phyloP scores from a whole-genome alignment of 106 monocot genomes.

The Alisma plantagoaquatica region DNA sequence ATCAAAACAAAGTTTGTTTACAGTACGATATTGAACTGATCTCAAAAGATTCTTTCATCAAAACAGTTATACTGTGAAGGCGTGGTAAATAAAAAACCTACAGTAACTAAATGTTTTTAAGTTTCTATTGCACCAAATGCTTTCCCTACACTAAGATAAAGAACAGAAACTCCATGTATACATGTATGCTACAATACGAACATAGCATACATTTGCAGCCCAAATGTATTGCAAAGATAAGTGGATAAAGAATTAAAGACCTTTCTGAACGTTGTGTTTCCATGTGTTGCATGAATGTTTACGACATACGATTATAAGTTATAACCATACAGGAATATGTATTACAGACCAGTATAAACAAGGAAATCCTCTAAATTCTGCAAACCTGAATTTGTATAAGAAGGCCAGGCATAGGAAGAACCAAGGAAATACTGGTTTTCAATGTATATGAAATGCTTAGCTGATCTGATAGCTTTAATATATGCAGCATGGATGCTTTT shows the following conservation, averaged over 20 bases:
- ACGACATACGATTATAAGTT: background rate
- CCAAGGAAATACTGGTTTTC: slow-evolving; percentile 99
- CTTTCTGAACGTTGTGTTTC: background rate
- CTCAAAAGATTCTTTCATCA: too few species aligned
- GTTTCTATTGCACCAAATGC: background rate
- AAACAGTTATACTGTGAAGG: too few species aligned
- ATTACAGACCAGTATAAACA: background rate
- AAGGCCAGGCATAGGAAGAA: slow-evolving; percentile 88
- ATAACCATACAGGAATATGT: background rate
- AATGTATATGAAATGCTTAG: slow-evolving; percentile 90
- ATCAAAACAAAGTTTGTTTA: too few species aligned
- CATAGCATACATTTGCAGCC: too few species aligned
- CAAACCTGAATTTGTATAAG: slow-evolving; percentile 70
- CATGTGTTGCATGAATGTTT: background rate
- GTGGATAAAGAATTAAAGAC: background rate
- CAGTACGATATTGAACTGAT: too few species aligned
- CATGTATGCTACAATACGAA: too few species aligned
- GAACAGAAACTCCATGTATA: background rate
- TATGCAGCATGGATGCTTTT: slow-evolving; percentile 97
- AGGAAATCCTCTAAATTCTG: background rate
- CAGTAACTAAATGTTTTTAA: background rate
- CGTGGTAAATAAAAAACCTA: background rate
- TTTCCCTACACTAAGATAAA: background rate
- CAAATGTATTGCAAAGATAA: background rate
- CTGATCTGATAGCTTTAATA: slow-evolving; percentile 91